phyloP scores from a whole-genome alignment of 139 green algal genomes.

The Chlamydomonas asymmetrica region DNA sequence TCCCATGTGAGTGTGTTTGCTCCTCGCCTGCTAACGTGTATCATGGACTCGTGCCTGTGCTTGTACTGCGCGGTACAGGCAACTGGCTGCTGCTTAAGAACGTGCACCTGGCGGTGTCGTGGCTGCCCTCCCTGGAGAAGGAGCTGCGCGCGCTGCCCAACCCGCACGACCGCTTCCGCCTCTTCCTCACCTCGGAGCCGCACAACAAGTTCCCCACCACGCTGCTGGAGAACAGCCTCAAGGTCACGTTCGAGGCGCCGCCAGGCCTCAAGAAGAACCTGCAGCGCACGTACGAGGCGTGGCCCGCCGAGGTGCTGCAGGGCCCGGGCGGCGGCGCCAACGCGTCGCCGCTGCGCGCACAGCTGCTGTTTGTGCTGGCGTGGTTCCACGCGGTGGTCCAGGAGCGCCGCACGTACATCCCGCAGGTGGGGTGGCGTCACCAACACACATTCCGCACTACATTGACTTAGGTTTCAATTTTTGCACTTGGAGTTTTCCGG shows the following conservation, averaged over 20 bases:
- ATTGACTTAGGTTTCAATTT: too few species aligned
- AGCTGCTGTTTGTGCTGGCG: conserved; percentile 84
- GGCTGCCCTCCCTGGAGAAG: conserved; percentile 80
- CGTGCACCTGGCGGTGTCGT: conserved; percentile 75
- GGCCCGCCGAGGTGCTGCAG: conserved; percentile 46
- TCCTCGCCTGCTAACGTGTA: too few species aligned
- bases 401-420: conserved; percentile 76
- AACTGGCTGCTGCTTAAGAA: conserved; percentile 89
- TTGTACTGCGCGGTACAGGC: conserved; percentile 34
- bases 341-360: conserved; percentile 57
- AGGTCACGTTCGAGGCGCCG: conserved; percentile 82
- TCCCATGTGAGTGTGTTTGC: too few species aligned
- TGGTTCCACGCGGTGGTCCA: conserved; percentile 88
- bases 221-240: conserved; percentile 71
- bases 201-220: conserved; percentile 69
- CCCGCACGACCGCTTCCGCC: conserved; percentile 59
- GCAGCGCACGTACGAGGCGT: conserved; percentile 73
- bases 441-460: too few species aligned
- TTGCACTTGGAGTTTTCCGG: background rate
- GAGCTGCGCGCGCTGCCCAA: conserved; percentile 53
- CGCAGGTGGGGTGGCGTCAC: conserved; percentile 37
- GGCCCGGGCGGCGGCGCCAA: too few species aligned
- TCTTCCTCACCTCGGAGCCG: conserved; percentile 77
- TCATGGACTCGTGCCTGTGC: background rate
- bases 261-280: conserved; percentile 86